Evolutionary conservation across 1,284 basidiomycete species (phyloP).

Genomic region (Phellopilus nigrolimitatus): DNA sequence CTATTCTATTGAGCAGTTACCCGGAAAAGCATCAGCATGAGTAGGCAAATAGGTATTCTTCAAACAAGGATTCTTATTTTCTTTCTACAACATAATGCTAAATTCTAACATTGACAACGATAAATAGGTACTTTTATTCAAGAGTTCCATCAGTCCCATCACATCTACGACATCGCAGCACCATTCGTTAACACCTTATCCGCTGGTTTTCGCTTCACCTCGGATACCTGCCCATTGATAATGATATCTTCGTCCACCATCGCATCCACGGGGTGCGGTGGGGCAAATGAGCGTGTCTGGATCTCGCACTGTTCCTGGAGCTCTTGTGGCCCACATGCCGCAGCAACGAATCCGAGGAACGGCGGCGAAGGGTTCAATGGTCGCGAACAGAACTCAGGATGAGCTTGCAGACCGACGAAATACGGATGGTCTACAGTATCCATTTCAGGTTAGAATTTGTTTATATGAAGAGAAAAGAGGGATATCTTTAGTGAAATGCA

Average conservation of each 20-base stretch:
- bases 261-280: conserved; percentile 46
- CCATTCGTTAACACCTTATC: neutral
- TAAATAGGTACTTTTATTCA: neutral
- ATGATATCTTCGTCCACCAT: conserved; percentile 46
- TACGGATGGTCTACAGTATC: conserved; percentile 77
- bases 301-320: conserved; percentile 73
- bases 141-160: neutral
- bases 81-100: neutral
- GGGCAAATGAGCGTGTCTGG: conserved; percentile 50
- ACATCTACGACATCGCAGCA: neutral
- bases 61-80: too few species aligned
- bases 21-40: too few species aligned
- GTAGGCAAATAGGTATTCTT: too few species aligned
- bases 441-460: conserved; percentile 3
- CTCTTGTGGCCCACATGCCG: conserved; percentile 60
- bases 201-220: neutral
- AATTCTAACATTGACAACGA: neutral
- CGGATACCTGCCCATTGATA: conserved; percentile 23
- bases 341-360: conserved; percentile 94
- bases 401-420: conserved; percentile 94
- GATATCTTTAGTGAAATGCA: neutral
- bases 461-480: conserved; percentile 3
- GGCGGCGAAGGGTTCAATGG: conserved; percentile 97
- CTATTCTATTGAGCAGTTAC: too few species aligned
- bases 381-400: conserved; percentile 98